phyloP scores from a whole-genome alignment of 1,284 basidiomycete genomes.

The Cryptococcus wingfieldii region DNA sequence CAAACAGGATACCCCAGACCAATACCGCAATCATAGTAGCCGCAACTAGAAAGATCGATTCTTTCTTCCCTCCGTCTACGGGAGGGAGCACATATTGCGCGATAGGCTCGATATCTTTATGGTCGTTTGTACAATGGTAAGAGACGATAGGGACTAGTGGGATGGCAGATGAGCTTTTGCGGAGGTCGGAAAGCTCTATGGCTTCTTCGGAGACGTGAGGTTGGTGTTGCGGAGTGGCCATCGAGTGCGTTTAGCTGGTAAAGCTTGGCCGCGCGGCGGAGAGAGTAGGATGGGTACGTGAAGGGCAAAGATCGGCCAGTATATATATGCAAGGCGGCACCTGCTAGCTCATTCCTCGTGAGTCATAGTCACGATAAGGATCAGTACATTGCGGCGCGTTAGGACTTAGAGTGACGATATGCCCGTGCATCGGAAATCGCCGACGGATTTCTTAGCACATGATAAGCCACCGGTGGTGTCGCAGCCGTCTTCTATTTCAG shows the following conservation, averaged over 20 bases:
- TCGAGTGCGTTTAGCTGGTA: too few relatives aligned
- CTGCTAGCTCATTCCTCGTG: too few relatives aligned
- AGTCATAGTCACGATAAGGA: too few relatives aligned
- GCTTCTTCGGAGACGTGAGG: neutral
- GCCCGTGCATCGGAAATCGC: too few relatives aligned
- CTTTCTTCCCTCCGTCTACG: slow-evolving; percentile 40
- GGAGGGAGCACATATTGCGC: slow-evolving; percentile 28
- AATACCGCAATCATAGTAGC: slow-evolving; percentile 41
- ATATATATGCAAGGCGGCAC: too few relatives aligned
- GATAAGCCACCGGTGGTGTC: too few relatives aligned
- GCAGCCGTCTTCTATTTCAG: too few relatives aligned
- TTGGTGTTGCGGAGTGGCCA: too few relatives aligned
- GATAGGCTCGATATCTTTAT: neutral
- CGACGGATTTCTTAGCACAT: too few relatives aligned
- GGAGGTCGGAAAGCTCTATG: neutral
- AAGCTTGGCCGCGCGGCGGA: neutral
- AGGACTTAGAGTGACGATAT: too few relatives aligned
- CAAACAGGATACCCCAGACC: slow-evolving; percentile 45
- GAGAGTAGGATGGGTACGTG: neutral
- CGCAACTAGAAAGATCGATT: slow-evolving; percentile 44
- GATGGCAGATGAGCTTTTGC: neutral
- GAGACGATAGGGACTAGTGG: neutral
- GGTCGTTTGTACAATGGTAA: neutral
- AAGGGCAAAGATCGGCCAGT: neutral
- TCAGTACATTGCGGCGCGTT: too few relatives aligned